Evolutionary conservation across 305 asterid species (phyloP), one percentile per base, ranked within the genome.

Genomic region (Solanum hybrid): DNA sequence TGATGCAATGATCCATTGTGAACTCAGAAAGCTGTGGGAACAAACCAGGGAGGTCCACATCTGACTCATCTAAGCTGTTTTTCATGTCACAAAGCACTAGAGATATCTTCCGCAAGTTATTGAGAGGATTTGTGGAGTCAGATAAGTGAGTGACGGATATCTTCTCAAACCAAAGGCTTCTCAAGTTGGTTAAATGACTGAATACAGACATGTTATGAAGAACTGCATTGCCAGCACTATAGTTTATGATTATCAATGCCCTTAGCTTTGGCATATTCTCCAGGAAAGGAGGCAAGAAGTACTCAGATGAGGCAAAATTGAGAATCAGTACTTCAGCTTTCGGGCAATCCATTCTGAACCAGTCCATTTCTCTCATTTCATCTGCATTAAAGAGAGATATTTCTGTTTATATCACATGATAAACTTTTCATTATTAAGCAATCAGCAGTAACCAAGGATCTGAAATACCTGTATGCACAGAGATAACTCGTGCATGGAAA

Each of bases 161-260:
- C 86, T 95, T 96, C 91, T 96, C 99, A 5, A 97, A 91, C 98
- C 98, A 97, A 89, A 96, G 95, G 97, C 99, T 97, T 90, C 98
- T 91, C 67, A 97, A 87, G 91, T 95, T 94, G 91, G 95, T 89
- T 88, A 97, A 89, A 91, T 91, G 91, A 90, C 93, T 91, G 42
- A 97, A 95, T 89, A 93, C 97, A 0, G 95, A 91, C 42, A 95
- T 91, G 89, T 97, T 96, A 73, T 92, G 92, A 39, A 97, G 95
- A 67, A 90, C 57, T 9, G 98, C 91, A 7, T 86, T 94, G 71
- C 96, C 91, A 88, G 90, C 87, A 90, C 93, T 92, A 42, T 94
- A 92, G 94, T 97, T 97, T 88, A 97, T 97, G 5, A 97, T 92
- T 36, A 97, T 94, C 79, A 97, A 91, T 73, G 98, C 97, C 75